A percentile compares a stretch with the other conserved stretches of the same genome.
Evolutionary conservation across 306 rosid genomes (phyloP).

Genomic region (Lathyrus tuberosus): DNA sequence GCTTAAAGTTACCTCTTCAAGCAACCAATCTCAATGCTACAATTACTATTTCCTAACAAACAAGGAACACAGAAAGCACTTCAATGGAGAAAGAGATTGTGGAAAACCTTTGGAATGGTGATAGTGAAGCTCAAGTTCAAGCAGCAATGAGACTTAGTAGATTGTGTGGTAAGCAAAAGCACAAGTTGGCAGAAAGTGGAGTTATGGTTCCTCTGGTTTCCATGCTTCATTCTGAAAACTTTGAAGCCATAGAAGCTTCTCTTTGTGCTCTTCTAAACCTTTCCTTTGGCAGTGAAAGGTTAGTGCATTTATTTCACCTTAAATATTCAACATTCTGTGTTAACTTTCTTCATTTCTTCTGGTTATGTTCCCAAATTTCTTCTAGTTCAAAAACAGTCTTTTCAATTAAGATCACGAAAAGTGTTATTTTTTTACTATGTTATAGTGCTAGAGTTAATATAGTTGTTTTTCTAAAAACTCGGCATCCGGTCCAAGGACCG

Average conservation of each 20-base stretch:
- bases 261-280: slow-evolving; percentile 70
- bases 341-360: slow-evolving; percentile 2
- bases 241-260: slow-evolving; percentile 68
- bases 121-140: slow-evolving; percentile 54
- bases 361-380: slow-evolving; percentile 17
- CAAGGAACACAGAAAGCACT: slow-evolving; percentile 35
- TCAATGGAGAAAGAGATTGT: slow-evolving; percentile 63
- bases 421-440: background rate
- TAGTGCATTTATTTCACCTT: slow-evolving; percentile 42
- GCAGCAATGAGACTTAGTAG: slow-evolving; percentile 62
- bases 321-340: slow-evolving; percentile 10
- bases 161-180: slow-evolving; percentile 59
- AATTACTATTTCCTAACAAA: slow-evolving; percentile 41
- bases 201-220: slow-evolving; percentile 64
- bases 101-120: slow-evolving; percentile 58
- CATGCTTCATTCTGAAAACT: slow-evolving; percentile 68
- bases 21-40: slow-evolving; percentile 65
- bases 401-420: background rate
- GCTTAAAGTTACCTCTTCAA: slow-evolving; percentile 63
- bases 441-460: background rate
- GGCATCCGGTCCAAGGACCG: too few species aligned
- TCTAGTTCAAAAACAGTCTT: background rate
- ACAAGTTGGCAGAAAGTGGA: slow-evolving; percentile 61
- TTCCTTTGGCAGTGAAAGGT: slow-evolving; percentile 88
- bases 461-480: background rate